Conservation (phyloP, 331 rosid species). For the Arachis monticola region DNA sequence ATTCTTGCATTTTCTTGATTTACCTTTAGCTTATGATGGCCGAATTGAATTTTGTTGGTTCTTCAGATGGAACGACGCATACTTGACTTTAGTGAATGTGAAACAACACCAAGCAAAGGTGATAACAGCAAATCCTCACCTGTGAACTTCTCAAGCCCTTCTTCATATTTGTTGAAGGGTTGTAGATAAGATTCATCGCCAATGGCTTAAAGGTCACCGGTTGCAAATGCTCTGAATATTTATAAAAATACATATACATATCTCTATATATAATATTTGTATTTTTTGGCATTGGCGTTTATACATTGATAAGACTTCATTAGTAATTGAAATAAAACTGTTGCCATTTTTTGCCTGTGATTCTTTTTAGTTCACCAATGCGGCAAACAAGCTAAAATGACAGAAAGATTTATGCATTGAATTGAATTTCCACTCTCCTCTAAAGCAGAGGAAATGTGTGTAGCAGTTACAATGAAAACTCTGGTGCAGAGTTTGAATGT, state of each 20-base stretch:
- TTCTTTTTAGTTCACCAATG: neutral
- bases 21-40: neutral
- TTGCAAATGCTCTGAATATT: conserved; percentile 5
- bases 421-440: neutral
- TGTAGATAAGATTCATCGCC: conserved; percentile 53
- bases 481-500: no score
- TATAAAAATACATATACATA: neutral
- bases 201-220: neutral
- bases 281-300: neutral
- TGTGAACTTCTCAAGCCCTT: conserved; percentile 57
- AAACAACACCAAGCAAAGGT: conserved; percentile 68
- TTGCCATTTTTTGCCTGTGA: neutral
- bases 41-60: neutral
- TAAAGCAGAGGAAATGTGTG: no score
- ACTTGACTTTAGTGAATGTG: conserved; percentile 86
- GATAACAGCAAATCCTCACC: conserved; percentile 52
- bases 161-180: conserved; percentile 64
- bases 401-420: neutral
- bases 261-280: conserved; percentile 2
- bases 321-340: conserved; percentile 12
- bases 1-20: neutral
- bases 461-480: no score
- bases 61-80: conserved; percentile 67
- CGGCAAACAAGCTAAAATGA: neutral
- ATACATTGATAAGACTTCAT: neutral